Percentiles rank a stretch among this genome's conserved stretches.
Conservation (phyloP, 306 rosid species). For the Cicer pinnatifidum region DNA sequence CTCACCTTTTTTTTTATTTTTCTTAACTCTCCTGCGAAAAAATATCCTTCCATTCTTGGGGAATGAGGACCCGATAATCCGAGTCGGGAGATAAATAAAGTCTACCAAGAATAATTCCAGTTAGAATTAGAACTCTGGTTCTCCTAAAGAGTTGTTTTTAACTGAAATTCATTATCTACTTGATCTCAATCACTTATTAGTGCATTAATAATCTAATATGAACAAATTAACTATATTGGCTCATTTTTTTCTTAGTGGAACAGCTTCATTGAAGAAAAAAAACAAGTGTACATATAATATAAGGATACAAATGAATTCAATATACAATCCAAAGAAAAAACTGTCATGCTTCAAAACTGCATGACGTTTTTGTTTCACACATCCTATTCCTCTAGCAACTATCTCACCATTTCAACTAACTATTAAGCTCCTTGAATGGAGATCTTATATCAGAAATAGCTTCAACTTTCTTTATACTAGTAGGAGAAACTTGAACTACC, state of each 20-base stretch:
- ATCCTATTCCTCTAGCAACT: conserved; percentile 10
- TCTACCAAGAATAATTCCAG: too few species aligned
- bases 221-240: too few species aligned
- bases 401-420: conserved; percentile 33
- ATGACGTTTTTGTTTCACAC: conserved; percentile 27
- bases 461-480: conserved; percentile 53
- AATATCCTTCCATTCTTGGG: too few species aligned
- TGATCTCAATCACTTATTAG: too few species aligned
- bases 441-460: conserved; percentile 56
- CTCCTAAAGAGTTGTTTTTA: too few species aligned
- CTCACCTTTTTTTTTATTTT: too few species aligned
- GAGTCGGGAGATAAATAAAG: too few species aligned
- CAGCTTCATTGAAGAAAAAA: conserved; percentile 11
- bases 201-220: too few species aligned
- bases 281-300: not conserved
- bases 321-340: conserved; percentile 36
- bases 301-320: conserved; percentile 32
- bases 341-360: conserved; percentile 38
- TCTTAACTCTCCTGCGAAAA: too few species aligned
- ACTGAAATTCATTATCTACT: too few species aligned
- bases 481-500: conserved; percentile 47
- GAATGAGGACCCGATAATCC: too few species aligned
- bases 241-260: not conserved
- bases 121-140: too few species aligned
- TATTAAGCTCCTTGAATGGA: conserved; percentile 74